phyloP scores from a whole-genome alignment of 1,284 basidiomycete genomes.

The Puccinia polysora region DNA sequence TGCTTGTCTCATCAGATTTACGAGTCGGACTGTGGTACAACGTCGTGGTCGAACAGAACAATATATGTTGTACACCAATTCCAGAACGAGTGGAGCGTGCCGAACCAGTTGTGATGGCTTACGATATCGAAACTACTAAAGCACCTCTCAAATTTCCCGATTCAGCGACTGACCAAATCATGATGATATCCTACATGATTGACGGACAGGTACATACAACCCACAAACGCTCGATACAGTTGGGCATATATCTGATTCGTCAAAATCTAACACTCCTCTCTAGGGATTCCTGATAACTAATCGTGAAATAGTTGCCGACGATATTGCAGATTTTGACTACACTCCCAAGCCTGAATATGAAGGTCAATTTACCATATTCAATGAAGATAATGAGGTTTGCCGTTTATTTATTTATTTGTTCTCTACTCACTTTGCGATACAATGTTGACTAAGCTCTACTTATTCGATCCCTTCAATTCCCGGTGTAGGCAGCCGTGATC shows the following conservation, averaged over 20 bases:
- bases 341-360: slow-evolving; percentile 97
- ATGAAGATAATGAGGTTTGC: slow-evolving; percentile 82
- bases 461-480: too few relatives aligned
- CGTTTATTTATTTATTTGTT: background rate
- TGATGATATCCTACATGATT: slow-evolving; percentile 99
- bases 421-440: background rate
- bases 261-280: too few relatives aligned
- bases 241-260: too few relatives aligned
- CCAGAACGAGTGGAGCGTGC: slow-evolving; percentile 91
- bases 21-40: slow-evolving; percentile 97
- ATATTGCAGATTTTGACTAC: slow-evolving; percentile 98
- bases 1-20: slow-evolving; percentile 65
- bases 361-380: slow-evolving; percentile 93
- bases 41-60: slow-evolving; percentile 71
- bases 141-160: slow-evolving; percentile 98
- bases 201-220: slow-evolving; percentile 64
- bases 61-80: slow-evolving; percentile 70
- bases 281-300: slow-evolving; percentile 98
- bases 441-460: too few relatives aligned
- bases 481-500: slow-evolving; percentile 66
- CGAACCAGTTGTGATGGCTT: slow-evolving; percentile 98
- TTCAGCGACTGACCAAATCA: slow-evolving; percentile 90
- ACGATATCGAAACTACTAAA: slow-evolving; percentile 98
- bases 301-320: slow-evolving; percentile 91
- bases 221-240: too few relatives aligned